Evolutionary conservation across 345 rosid species (phyloP), one percentile per base, ranked within the genome.

Genomic region (Garcia nutans): DNA sequence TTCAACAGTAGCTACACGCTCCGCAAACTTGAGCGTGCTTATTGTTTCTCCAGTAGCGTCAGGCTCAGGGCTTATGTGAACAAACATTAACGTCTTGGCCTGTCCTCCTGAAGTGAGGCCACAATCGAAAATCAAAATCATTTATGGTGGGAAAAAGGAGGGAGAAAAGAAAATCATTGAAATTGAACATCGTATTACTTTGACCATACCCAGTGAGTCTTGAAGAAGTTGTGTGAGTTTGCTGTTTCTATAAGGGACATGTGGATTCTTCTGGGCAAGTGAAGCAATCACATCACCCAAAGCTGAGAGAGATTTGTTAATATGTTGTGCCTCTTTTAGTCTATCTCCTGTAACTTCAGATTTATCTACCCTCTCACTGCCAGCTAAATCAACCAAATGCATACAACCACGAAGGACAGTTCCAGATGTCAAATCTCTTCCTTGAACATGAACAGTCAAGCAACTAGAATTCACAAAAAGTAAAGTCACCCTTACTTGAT

Each of bases 161-260:
- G 66, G 63, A 50, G 15, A 23, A 49, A 37, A 50, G 45, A 22
- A 70, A 8, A 26, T 16, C 9, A 19, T 11, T 33, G 66, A 77
- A 69, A 44, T 73, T 12, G 50, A 64, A 71, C 59, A 28, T 31
- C 47, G 37, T 7, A 20, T 56, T 62, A 31, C 42, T 68, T 12
- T 22, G 33, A 76, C 55, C 56, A 70, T 81, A 81, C 84, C 84
- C 8, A 81, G 81, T 64, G 84, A 77, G 50, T 81, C 84, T 77
- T 81, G 84, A 41, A 81, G 84, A 13, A 81, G 78, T 26, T 81
- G 84, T 33, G 84, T 81, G 61, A 81, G 84, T 65, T 81, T 81
- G 24, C 84, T 81, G 76, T 81, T 81, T 64, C 84, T 74, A 63
- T 81, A 81, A 45, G 84, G 84, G 69, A 81, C 84, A 65, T 81